These are phyloP conservation scores for Moniliophthora roreri DNA, from an alignment of 1,284 basidiomycete species.

Conservation along the genomic window DNA sequence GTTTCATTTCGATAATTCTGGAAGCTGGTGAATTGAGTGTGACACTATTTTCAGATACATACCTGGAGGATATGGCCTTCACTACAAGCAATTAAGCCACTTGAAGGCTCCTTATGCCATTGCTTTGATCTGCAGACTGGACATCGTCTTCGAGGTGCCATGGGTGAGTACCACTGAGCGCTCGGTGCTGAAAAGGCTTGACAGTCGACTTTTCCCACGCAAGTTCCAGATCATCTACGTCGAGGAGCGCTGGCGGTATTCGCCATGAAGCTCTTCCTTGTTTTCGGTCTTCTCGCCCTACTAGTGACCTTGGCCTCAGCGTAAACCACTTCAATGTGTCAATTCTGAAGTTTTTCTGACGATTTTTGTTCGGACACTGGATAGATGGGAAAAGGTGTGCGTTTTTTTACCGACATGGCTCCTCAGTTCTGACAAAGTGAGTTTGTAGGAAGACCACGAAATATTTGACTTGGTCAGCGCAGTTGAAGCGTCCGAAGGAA, in stretches of 20 bases:
- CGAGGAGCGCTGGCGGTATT: background rate
- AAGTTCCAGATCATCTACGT: background rate
- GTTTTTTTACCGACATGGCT: conserved; percentile 13
- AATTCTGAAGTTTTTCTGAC: background rate
- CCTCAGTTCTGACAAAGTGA: conserved; percentile 4
- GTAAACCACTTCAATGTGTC: conserved; percentile 17
- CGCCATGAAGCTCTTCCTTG: conserved; percentile 30
- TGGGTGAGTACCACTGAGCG: conserved; percentile 21
- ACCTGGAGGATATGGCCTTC: conserved; percentile 83
- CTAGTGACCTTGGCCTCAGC: conserved; percentile 31
- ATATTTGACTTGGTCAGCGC: conserved; percentile 94
- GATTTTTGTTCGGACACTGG: background rate
- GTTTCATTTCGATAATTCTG: conserved; percentile 78
- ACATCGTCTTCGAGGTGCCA: conserved; percentile 62
- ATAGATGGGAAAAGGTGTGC: conserved; percentile 56
- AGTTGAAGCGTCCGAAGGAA: conserved; percentile 82
- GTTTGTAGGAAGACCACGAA: conserved; percentile 81
- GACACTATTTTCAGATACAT: conserved; percentile 12
- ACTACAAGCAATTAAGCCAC: conserved; percentile 70
- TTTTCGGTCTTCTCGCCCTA: conserved; percentile 28
- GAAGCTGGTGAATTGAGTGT: background rate
- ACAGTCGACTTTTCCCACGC: background rate
- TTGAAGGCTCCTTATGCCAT: conserved; percentile 77
- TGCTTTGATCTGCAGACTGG: conserved; percentile 71
- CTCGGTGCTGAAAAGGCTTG: background rate